phyloP scores from a whole-genome alignment of 2,329 filamentous ascomycete species.

The Fusarium bulbicola region DNA sequence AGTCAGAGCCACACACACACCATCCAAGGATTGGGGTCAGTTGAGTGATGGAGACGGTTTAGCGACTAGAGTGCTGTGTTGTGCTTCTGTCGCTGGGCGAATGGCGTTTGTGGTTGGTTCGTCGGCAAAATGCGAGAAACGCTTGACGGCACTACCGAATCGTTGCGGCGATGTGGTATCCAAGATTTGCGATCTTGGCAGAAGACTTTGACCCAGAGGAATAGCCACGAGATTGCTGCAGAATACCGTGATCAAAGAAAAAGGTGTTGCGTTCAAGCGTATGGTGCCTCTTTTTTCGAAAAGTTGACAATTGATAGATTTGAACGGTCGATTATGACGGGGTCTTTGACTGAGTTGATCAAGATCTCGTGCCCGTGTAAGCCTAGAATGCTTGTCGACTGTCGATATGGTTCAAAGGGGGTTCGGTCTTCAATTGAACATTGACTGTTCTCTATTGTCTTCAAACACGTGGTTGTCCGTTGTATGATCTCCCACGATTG shows the following conservation, averaged over 20 bases:
- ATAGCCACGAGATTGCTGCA: slow-evolving; percentile 14
- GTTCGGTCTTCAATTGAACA: slow-evolving; percentile 11
- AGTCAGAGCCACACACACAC: slow-evolving; percentile 40
- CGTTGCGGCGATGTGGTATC: slow-evolving; percentile 15
- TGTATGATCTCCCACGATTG: slow-evolving; percentile 3
- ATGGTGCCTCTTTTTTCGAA: neutral
- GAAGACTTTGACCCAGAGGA: slow-evolving; percentile 4
- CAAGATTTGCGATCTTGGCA: slow-evolving; percentile 24
- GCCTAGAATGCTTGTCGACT: slow-evolving; percentile 13
- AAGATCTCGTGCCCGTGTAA: slow-evolving; percentile 36
- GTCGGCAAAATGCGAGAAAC: slow-evolving; percentile 22
- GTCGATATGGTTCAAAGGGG: slow-evolving; percentile 15
- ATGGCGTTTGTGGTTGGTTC: slow-evolving; percentile 34
- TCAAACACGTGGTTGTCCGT: neutral
- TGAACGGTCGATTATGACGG: slow-evolving; percentile 7
- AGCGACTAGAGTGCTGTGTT: slow-evolving; percentile 19
- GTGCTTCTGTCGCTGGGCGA: slow-evolving; percentile 15
- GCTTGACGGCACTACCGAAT: slow-evolving; percentile 35
- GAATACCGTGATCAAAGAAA: slow-evolving; percentile 25
- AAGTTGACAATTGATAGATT: slow-evolving; percentile 16
- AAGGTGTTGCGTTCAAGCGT: slow-evolving; percentile 15
- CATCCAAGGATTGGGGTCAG: slow-evolving; percentile 28
- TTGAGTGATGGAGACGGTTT: slow-evolving; percentile 29
- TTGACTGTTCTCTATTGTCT: neutral
- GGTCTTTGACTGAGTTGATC: slow-evolving; percentile 13